Evolutionary conservation across 2,329 filamentous ascomycete genomes (phyloP), one percentile per base, ranked within the genome.

Genomic region (Orbilia javanica): DNA sequence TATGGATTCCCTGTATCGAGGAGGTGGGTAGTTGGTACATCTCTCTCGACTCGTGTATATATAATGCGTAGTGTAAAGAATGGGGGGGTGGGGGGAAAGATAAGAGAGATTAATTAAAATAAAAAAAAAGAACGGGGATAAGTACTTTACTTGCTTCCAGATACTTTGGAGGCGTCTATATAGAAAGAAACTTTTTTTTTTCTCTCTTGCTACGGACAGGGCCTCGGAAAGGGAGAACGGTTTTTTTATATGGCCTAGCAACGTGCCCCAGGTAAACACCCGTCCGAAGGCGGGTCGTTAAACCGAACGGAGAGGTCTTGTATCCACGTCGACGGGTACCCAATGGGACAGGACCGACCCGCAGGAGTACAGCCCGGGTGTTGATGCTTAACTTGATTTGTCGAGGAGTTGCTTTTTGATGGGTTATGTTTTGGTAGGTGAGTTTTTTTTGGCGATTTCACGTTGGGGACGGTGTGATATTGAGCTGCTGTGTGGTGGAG

Each of bases 1-100:
- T 68, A 39, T 68, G 52, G 36, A 68, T 68, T 57, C 65, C 65
- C 50, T 73, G 69, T 50, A 73, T 66, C 29, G 69, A 73, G 34
- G 55, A 39, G 34, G 69, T 66, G 6, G 69, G 60, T 31, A 73
- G 42, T 73, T 66, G 60, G 60, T 73, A 73, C 67, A 71, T 71
- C 22, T 39, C 50, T 52, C 29, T 53, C 25, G 44, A 50, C 46
- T 22, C 46, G n/a, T n/a, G 52, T 57, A 57, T 57, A 57, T 57
- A 39, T 15, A 15, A 36, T 36, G n/a, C 7, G 27, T 34, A 55
- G 11, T 20, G 8, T 44, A 44, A 20, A 44, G 15, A 39, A 10
- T 1, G 36, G 36, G n/a, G 36, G 36, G 29, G 6, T 5, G 34
- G 34, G 34, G 34, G 34, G 34, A 10, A n/a, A 44, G 42, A 7